phyloP scores from a whole-genome alignment of 1,284 basidiomycete genomes.

The Trichosporon sp. region DNA sequence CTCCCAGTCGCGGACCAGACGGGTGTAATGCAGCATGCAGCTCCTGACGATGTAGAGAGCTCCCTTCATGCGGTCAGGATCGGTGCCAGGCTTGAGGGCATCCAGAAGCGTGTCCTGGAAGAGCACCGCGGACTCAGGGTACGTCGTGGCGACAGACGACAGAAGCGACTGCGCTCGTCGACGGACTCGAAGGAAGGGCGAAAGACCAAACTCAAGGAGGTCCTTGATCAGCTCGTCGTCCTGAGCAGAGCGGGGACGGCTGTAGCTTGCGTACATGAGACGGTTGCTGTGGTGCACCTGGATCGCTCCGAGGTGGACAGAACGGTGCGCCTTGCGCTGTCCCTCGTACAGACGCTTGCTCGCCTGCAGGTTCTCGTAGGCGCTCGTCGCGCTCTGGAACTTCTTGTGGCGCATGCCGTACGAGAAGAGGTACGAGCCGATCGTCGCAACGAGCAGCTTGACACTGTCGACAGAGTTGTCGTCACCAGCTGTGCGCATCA shows the following conservation, averaged over 20 bases:
- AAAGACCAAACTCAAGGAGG: conserved; percentile 76
- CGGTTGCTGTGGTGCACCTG: conserved; percentile 41
- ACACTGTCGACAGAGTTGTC: conserved; percentile 94
- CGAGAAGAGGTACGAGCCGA: conserved; percentile 40
- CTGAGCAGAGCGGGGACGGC: conserved; percentile 69
- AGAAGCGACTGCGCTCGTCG: conserved; percentile 35
- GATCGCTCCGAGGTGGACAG: conserved; percentile 35
- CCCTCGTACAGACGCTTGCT: conserved; percentile 42
- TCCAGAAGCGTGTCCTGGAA: conserved; percentile 67
- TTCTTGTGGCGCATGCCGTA: conserved; percentile 45
- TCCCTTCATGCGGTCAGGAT: conserved; percentile 93
- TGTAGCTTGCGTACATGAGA: conserved; percentile 52
- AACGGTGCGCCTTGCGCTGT: conserved; percentile 41
- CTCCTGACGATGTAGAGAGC: conserved; percentile 73
- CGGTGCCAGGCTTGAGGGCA: conserved; percentile 67
- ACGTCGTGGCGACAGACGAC: conserved; percentile 57
- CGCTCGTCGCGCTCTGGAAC: conserved; percentile 31
- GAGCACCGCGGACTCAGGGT: conserved; percentile 71
- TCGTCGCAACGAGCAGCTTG: conserved; percentile 50
- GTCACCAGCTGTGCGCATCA: conserved; percentile 61
- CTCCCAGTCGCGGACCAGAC: conserved; percentile 57
- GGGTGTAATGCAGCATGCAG: conserved; percentile 33
- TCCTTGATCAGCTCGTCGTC: conserved; percentile 75
- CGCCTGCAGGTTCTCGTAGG: conserved; percentile 31
- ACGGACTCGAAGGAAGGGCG: conserved; percentile 66